Evolutionary conservation across 805 yeast genomes (phyloP), one percentile per base, ranked within the genome.

Genomic region (Blastobotrys robertii): DNA sequence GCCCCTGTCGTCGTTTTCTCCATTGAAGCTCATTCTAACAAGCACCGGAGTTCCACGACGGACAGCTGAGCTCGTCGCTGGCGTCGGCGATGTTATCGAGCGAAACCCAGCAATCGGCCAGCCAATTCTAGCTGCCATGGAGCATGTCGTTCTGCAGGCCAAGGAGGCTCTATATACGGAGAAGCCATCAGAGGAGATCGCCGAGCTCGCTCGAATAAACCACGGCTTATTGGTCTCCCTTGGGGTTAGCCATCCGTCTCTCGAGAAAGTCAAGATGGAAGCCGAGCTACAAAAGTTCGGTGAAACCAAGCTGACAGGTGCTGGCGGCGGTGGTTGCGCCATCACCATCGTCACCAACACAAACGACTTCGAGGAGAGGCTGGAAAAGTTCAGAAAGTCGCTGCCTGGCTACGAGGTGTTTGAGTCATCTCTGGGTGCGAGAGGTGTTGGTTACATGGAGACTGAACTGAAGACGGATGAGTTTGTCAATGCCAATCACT

Each of bases 291-390:
- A 76, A 44, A 58, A 67, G 3, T 61, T 92, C 12, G 98, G 98
- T 6, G 78, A 82, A 45, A 90, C 98, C 0, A 92, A 92, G 60
- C 72, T 92, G 43, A 92, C 98, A 0, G 98, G 98, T 34, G 98
- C 98, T 0, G 98, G 98, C 30, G 98, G 98, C 14, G 98, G 98
- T 40, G 98, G 98, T 2, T 92, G 98, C 68, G 95, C 97, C 8
- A 81, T 92, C 44, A 92, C 97, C 0, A 64, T 92, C 32, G 68
- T 88, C 11, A 51, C 53, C 12, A 77, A 73, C 34, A 68, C 65
- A 2, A 63, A 60, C 1, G 52, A 53, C 1, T 67, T 60, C 13
- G 58, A 51, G 1, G 61, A 57, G 3, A 56, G 56, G 12, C 58
- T 74, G 6, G 54, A 56, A 1, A 61, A 62, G 16, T 55, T 65